Conservation (phyloP, 2,329 filamentous ascomycete species). For the Aureobasidium sp. region DNA sequence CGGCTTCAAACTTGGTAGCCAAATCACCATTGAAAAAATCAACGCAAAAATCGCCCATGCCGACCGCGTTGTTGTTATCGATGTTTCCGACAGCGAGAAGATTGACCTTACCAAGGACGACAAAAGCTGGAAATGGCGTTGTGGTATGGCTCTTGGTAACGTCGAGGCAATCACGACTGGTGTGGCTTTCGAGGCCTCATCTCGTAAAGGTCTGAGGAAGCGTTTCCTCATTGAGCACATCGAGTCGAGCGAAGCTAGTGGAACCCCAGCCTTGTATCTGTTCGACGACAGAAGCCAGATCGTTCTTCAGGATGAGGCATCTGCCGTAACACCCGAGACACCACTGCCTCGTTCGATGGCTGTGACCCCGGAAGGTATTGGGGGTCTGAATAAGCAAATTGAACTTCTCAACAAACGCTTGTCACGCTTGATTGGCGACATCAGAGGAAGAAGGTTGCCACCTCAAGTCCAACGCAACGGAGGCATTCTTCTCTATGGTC, state of each 20-base stretch:
- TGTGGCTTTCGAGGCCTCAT: constrained; percentile 58
- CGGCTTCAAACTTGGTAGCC: constrained; percentile 62
- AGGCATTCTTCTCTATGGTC: constrained; percentile 70
- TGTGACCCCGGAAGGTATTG: constrained; percentile 45
- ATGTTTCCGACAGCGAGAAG: constrained; percentile 34
- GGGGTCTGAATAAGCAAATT: constrained; percentile 58
- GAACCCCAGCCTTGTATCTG: constrained; percentile 10
- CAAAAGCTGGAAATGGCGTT: constrained; percentile 26
- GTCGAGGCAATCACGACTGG: constrained; percentile 63
- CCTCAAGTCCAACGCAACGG: constrained; percentile 28
- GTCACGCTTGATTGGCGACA: constrained; percentile 23
- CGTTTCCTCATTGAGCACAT: constrained; percentile 55
- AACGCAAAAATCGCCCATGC: constrained; percentile 45
- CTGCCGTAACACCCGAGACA: constrained; percentile 11
- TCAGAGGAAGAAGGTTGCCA: constrained; percentile 12
- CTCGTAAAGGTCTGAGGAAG: constrained; percentile 47
- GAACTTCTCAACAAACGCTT: constrained; percentile 59
- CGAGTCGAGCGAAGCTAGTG: constrained; percentile 21
- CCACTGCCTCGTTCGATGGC: constrained; percentile 14
- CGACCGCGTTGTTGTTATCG: constrained; percentile 50
- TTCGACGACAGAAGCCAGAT: constrained; percentile 21
- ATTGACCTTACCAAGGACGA: constrained; percentile 24
- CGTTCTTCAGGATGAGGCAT: constrained; percentile 19
- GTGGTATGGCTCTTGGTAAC: constrained; percentile 29
- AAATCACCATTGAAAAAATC: constrained; percentile 51